Conservation (phyloP, 768 basidiomycete genomes). For the Trametes gibbosa region DNA sequence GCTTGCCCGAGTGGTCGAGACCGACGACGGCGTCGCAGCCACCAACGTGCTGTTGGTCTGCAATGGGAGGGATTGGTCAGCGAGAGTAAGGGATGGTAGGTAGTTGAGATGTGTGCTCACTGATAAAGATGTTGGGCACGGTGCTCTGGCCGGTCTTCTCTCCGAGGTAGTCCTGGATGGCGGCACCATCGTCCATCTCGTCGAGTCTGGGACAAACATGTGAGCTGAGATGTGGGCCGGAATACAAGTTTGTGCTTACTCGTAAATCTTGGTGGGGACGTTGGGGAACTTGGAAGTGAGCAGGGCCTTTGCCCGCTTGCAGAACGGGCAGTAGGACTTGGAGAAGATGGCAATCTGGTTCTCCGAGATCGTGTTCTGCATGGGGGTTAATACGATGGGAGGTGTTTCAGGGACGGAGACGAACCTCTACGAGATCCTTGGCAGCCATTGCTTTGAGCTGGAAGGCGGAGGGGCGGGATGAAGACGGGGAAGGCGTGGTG, state of each 20-base stretch:
- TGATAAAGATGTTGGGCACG: slow-evolving; percentile 78
- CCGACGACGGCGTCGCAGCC: slow-evolving; percentile 32
- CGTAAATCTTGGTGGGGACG: slow-evolving; percentile 32
- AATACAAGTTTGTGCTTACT: slow-evolving; percentile 28
- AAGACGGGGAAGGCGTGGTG: slow-evolving; percentile 27
- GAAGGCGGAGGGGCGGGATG: slow-evolving; percentile 32
- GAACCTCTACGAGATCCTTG: slow-evolving; percentile 41
- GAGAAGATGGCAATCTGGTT: slow-evolving; percentile 41
- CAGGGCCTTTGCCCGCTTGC: slow-evolving; percentile 39
- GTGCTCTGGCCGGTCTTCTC: slow-evolving; percentile 65
- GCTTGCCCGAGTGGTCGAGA: slow-evolving; percentile 28
- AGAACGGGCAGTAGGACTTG: slow-evolving; percentile 42
- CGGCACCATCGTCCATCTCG: slow-evolving; percentile 50
- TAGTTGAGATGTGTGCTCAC: slow-evolving; percentile 34
- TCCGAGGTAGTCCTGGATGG: slow-evolving; percentile 63
- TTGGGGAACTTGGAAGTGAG: slow-evolving; percentile 33
- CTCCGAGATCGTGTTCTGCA: slow-evolving; percentile 33
- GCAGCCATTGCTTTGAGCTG: slow-evolving; percentile 33
- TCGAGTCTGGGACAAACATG: slow-evolving; percentile 47
- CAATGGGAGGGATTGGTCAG: neutral
- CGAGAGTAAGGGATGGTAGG: neutral
- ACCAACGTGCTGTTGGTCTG: slow-evolving; percentile 55
- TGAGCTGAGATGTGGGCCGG: too few species aligned
- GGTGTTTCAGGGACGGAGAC: slow-evolving; percentile 8
- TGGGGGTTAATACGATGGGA: neutral